These are phyloP conservation scores for Hypoxylon intermedium DNA, from an alignment of 495 filamentous ascomycete species.

Conservation along the genomic window DNA sequence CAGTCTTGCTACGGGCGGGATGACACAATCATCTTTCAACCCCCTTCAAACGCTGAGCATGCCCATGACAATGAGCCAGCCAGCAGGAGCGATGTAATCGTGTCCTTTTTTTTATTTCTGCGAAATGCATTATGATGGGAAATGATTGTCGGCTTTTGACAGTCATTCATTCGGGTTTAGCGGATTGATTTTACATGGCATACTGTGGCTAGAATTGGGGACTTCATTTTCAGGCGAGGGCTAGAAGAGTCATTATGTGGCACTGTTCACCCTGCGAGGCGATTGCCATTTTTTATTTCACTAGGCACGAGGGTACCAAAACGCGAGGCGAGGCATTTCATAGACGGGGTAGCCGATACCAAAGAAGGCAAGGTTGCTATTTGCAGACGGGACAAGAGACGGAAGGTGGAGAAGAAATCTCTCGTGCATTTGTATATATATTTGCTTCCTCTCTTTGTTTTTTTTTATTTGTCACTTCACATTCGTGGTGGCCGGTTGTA, in stretches of 20 bases:
- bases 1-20: slow-evolving; percentile 39
- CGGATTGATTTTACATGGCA: slow-evolving; percentile 31
- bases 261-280: slow-evolving; percentile 10
- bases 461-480: slow-evolving; percentile 23
- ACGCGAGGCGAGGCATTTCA: slow-evolving; percentile 29
- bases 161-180: slow-evolving; percentile 19
- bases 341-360: slow-evolving; percentile 30
- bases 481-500: slow-evolving; percentile 25
- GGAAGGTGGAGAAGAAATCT: slow-evolving; percentile 10
- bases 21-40: slow-evolving; percentile 52
- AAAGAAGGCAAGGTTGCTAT: too few species aligned
- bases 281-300: slow-evolving; percentile 17
- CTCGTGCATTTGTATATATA: slow-evolving; percentile 45
- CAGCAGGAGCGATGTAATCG: slow-evolving; percentile 38
- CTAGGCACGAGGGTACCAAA: slow-evolving; percentile 39
- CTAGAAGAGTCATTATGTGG: slow-evolving; percentile 14
- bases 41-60: slow-evolving; percentile 61
- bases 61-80: slow-evolving; percentile 63
- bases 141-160: slow-evolving; percentile 10
- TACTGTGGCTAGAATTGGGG: slow-evolving; percentile 25
- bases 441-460: slow-evolving; percentile 32
- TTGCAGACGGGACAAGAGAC: too few species aligned
- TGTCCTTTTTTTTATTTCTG: slow-evolving; percentile 3
- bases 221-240: slow-evolving; percentile 27
- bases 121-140: slow-evolving; percentile 22